Percentiles rank a stretch among this genome's conserved stretches.
Evolutionary conservation across 2,329 filamentous ascomycete genomes (phyloP).

Genomic region (Madurella mycetomatis): DNA sequence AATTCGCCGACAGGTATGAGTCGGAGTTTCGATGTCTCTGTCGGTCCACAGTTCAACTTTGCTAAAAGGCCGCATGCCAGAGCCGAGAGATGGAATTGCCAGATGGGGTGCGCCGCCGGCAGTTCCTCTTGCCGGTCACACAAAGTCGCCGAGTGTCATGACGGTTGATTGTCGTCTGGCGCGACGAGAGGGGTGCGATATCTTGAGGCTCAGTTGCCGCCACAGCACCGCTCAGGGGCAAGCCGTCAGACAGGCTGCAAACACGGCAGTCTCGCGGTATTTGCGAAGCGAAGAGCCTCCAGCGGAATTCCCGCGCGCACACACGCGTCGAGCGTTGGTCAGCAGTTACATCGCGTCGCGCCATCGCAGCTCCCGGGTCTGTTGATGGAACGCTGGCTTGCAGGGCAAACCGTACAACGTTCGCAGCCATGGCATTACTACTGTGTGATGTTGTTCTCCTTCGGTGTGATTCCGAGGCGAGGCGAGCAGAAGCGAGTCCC

Average conservation of each 20-base stretch:
- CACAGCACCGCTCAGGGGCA: background rate
- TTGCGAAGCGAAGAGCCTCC: slow-evolving; percentile 17
- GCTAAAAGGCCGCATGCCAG: background rate
- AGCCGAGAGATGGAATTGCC: background rate
- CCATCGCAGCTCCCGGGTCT: slow-evolving; percentile 25
- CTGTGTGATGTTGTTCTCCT: background rate
- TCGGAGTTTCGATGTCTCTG: background rate
- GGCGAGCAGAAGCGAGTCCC: background rate
- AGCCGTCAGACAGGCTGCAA: too few relatives aligned
- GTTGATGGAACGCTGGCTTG: slow-evolving; percentile 25
- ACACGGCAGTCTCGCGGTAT: slow-evolving; percentile 12
- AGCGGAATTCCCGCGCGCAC: slow-evolving; percentile 20
- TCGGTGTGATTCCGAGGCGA: slow-evolving; percentile 8
- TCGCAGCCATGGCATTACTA: background rate
- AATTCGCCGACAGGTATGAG: background rate
- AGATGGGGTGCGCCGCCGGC: background rate
- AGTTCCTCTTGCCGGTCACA: background rate
- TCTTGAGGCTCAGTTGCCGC: background rate
- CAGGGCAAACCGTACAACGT: background rate
- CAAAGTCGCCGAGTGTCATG: background rate
- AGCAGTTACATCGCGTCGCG: slow-evolving; percentile 28
- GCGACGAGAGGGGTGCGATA: background rate
- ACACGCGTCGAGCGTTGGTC: background rate
- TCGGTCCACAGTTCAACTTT: background rate
- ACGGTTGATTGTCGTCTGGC: background rate